Conservation (phyloP, 805 yeast species). For the Wickerhamomyces kurtzmanii region DNA sequence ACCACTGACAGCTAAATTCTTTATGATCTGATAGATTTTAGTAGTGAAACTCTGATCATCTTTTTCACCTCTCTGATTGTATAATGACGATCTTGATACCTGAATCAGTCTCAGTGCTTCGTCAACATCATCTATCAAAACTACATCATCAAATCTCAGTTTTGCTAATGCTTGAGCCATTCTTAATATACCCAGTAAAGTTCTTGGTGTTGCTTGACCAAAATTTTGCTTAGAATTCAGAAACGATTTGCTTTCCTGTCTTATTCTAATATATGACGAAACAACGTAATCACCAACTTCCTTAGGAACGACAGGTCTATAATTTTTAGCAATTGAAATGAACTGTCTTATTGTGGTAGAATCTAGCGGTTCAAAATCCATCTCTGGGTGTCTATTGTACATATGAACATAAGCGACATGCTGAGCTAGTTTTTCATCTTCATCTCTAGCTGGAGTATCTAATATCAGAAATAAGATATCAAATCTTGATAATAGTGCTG, state of each 20-base stretch:
- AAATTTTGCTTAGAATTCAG: constrained; percentile 65
- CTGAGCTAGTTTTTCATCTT: constrained; percentile 78
- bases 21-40: constrained; percentile 62
- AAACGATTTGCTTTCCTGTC: constrained; percentile 82
- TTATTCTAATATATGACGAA: constrained; percentile 77
- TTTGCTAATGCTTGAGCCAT: constrained; percentile 93
- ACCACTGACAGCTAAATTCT: constrained; percentile 38
- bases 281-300: constrained; percentile 84
- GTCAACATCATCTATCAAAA: constrained; percentile 76
- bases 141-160: constrained; percentile 67
- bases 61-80: constrained; percentile 36
- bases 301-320: constrained; percentile 75
- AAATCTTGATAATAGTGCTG: constrained; percentile 90
- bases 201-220: constrained; percentile 92
- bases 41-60: constrained; percentile 63
- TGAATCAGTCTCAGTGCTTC: constrained; percentile 85
- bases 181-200: constrained; percentile 82
- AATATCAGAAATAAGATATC: constrained; percentile 81
- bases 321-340: constrained; percentile 75
- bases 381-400: constrained; percentile 79
- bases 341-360: constrained; percentile 78
- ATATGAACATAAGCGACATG: constrained; percentile 96
- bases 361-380: constrained; percentile 67
- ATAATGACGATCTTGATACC: constrained; percentile 80
- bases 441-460: constrained; percentile 73